These are phyloP conservation scores for Amanita rubescens DNA, from an alignment of 768 basidiomycete genomes.

Conservation along the genomic window DNA sequence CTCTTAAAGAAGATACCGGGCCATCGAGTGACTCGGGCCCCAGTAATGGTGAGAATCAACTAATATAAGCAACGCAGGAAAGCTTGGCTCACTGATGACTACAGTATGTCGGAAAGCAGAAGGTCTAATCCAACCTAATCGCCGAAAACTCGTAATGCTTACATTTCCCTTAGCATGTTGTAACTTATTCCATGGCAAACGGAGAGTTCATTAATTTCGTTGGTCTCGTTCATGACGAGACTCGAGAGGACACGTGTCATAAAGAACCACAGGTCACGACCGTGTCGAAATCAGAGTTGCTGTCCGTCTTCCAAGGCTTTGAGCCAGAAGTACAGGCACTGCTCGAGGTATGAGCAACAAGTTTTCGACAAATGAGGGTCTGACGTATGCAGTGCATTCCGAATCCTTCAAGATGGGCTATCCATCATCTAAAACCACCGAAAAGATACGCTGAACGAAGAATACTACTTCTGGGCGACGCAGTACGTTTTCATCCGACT, in stretches of 20 bases:
- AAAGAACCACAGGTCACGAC: background rate
- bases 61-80: background rate
- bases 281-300: background rate
- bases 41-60: slow-evolving; percentile 17
- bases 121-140: slow-evolving; percentile 12
- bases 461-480: slow-evolving; percentile 17
- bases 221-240: slow-evolving; percentile 21
- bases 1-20: slow-evolving; percentile 17
- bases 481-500: slow-evolving; percentile 10
- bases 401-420: slow-evolving; percentile 15
- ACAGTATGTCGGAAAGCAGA: slow-evolving; percentile 25
- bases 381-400: slow-evolving; percentile 11
- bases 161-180: slow-evolving; percentile 31
- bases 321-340: slow-evolving; percentile 5
- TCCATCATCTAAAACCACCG: slow-evolving; percentile 15
- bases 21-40: slow-evolving; percentile 16
- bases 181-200: slow-evolving; percentile 44
- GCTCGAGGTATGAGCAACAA: slow-evolving; percentile 15
- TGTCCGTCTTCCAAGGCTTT: background rate
- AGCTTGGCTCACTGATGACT: background rate
- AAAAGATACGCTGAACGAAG: slow-evolving; percentile 12
- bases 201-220: slow-evolving; percentile 45
- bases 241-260: background rate
- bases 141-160: background rate
- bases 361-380: background rate